Evolutionary conservation across 768 basidiomycete species (phyloP), one percentile per base, ranked within the genome.

Genomic region (Trametes cubensis): DNA sequence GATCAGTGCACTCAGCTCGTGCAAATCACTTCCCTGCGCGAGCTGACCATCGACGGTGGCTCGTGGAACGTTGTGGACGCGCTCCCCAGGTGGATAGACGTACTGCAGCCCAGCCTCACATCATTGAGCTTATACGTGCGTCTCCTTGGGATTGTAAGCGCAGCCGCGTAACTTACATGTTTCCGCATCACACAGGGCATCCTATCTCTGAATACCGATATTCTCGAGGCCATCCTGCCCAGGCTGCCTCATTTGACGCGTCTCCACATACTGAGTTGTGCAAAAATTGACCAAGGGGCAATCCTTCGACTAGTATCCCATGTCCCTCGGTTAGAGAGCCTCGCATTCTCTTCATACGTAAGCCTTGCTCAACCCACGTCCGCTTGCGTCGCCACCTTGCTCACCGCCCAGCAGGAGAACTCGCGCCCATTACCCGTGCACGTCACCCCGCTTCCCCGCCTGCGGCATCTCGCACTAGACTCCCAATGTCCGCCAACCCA

Each of bases 341-440:
- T 92, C 0, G 85, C 88, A 1, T 76, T 90, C 28, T 85, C 85
- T 17, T 79, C 81, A 46, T 80, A 81, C 60, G 88, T 90, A 59
- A 61, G 85, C 11, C 38, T 63, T 21, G 42, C 45, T 25, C 14
- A 47, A 52, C 60, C 23, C 45, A 59, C 47, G 17, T 40, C 23
- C 58, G 20, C 34, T 55, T 60, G 57, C 46, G 46, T 11, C 49
- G n/a, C 45, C 58, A 13, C 41, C 20, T 14, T 10, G 3, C 21
- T 13, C 6, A 34, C 34, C 39, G n/a, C 10, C 11, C 1, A 17
- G 5, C 64, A 80, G 81, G 81, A 83, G 64, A 71, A 68, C 34
- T 69, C 72, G 14, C 68, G 70, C 34, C 13, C 57, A 6, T 18
- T 57, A n/a, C 63, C 75, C 7, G 20, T 17, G 60, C 75, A 23